These are phyloP conservation scores for Chytridium lagenaria DNA, from an alignment of 371 early-diverging fungal genomes.

Conservation along the genomic window DNA sequence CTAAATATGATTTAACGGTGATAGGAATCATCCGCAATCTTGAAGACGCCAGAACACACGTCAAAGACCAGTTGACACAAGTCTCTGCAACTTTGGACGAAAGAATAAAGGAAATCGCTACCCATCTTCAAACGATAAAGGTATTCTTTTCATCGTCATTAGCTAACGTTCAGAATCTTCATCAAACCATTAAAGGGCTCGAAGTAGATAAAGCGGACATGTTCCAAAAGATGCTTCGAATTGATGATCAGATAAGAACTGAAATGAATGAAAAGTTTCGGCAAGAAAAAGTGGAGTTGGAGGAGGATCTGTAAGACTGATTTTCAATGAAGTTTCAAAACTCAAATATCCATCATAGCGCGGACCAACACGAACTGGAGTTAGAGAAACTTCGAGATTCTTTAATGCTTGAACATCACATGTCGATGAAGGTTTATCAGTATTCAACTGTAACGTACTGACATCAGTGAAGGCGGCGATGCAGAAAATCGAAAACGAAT, in stretches of 20 bases:
- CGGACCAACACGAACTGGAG: conserved; percentile 31
- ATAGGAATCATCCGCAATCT: conserved; percentile 20
- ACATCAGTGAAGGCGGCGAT: neutral
- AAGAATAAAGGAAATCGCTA: conserved; percentile 35
- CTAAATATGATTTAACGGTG: neutral
- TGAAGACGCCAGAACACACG: conserved; percentile 28
- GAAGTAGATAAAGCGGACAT: conserved; percentile 58
- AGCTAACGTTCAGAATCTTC: conserved; percentile 8
- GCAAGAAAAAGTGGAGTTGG: conserved; percentile 43
- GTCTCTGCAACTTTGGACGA: conserved; percentile 33
- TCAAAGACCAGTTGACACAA: conserved; percentile 29
- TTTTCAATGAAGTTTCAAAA: neutral
- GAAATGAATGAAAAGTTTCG: conserved; percentile 48
- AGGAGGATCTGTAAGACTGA: conserved; percentile 27
- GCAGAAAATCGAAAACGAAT: conserved; percentile 11
- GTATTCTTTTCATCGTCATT: neutral
- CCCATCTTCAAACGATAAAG: conserved; percentile 18
- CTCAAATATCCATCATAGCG: conserved; percentile 1
- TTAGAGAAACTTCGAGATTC: conserved; percentile 38
- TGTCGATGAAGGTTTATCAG: conserved; percentile 26
- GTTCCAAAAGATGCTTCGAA: conserved; percentile 55
- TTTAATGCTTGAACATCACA: conserved; percentile 29
- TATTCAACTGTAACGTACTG: neutral
- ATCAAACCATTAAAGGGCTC: conserved; percentile 33
- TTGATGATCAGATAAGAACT: conserved; percentile 49